Conservation (phyloP, 139 green algal species). For the Diplosphaera chodatii region DNA sequence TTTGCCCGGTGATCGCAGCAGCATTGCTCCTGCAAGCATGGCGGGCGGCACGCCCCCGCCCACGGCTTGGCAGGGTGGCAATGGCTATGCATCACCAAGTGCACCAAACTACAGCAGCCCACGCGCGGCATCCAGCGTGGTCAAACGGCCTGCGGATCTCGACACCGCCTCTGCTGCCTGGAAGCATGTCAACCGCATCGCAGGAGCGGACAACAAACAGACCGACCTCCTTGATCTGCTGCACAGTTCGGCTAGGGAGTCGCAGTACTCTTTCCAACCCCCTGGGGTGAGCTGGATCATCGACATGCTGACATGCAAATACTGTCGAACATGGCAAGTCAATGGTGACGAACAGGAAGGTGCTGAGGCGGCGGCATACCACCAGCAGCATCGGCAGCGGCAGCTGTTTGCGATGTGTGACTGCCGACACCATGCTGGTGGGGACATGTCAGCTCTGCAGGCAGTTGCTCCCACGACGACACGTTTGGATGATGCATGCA, state of each 20-base stretch:
- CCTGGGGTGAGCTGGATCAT: conserved; percentile 60
- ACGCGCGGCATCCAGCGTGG: no score
- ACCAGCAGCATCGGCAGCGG: no score
- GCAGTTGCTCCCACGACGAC: background rate
- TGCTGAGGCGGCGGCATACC: no score
- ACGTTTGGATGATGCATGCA: conserved; percentile 27
- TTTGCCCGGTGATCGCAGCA: no score
- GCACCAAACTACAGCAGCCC: background rate
- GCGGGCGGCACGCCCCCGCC: no score
- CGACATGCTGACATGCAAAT: no score
- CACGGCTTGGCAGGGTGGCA: background rate
- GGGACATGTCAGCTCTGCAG: background rate
- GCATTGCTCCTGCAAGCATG: no score
- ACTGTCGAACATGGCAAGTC: no score
- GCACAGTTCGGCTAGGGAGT: conserved; percentile 45
- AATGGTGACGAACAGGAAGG: no score
- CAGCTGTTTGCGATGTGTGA: no score
- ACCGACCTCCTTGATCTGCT: conserved; percentile 65
- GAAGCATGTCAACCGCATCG: conserved; percentile 3
- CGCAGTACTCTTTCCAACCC: conserved; percentile 61
- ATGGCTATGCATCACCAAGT: background rate
- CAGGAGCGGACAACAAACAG: conserved; percentile 5
- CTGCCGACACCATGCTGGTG: no score
- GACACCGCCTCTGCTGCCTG: conserved; percentile 1
- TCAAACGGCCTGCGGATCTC: background rate